Conservation (phyloP, 805 yeast genomes). For the Candida tammaniensis region DNA sequence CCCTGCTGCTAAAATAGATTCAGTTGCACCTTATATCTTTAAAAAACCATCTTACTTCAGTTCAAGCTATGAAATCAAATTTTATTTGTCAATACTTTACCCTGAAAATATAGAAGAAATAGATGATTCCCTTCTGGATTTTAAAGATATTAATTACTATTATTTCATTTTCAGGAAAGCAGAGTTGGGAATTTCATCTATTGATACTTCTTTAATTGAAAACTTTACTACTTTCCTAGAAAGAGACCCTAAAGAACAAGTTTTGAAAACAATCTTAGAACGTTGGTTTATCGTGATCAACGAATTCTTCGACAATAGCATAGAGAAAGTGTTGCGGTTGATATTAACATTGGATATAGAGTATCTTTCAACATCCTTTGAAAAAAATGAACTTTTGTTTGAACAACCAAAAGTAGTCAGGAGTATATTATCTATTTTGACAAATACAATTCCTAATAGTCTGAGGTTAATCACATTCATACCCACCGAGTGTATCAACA, state of each 20-base stretch:
- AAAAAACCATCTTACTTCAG: slow-evolving; percentile 3
- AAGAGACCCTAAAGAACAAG: slow-evolving; percentile 1
- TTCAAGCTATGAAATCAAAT: slow-evolving; percentile 46
- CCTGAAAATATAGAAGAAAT: neutral
- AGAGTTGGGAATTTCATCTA: slow-evolving; percentile 34
- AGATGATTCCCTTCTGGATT: neutral
- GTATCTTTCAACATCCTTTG: neutral
- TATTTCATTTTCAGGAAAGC: slow-evolving; percentile 47
- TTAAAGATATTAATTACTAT: slow-evolving; percentile 20
- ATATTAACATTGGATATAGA: neutral
- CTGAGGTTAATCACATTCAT: slow-evolving; percentile 23
- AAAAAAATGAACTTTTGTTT: slow-evolving; percentile 1
- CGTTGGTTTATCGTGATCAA: slow-evolving; percentile 59
- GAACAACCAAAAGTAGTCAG: slow-evolving; percentile 1
- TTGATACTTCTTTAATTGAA: slow-evolving; percentile 3
- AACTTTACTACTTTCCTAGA: slow-evolving; percentile 14
- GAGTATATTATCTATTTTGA: no score
- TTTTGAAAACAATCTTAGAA: slow-evolving; percentile 24
- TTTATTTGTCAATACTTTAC: slow-evolving; percentile 31
- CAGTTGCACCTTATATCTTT: slow-evolving; percentile 7
- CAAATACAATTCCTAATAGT: no score
- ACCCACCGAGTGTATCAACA: slow-evolving; percentile 49
- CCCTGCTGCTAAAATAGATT: slow-evolving; percentile 19
- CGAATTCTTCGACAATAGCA: slow-evolving; percentile 24
- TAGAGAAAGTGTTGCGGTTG: slow-evolving; percentile 27